Conservation (phyloP, 371 early-diverging fungal genomes). For the Blyttiomyces sp. region DNA sequence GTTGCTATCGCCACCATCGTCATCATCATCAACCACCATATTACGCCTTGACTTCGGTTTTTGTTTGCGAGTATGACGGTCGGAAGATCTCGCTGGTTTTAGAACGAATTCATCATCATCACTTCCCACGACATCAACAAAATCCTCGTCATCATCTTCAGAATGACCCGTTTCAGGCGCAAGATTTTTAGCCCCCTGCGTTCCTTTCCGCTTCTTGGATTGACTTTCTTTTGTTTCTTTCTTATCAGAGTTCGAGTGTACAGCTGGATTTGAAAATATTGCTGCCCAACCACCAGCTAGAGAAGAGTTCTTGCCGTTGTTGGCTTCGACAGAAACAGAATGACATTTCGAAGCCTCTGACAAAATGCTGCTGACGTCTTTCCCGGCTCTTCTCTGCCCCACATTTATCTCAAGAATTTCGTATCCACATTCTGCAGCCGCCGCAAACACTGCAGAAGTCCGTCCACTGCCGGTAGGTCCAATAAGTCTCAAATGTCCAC, state of each 20-base stretch:
- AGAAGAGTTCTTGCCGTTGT: not conserved
- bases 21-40: constrained; percentile 9
- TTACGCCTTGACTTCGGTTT: constrained; percentile 2
- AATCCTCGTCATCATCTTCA: too few species aligned
- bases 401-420: constrained; percentile 75
- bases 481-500: constrained; percentile 48
- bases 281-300: not conserved
- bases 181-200: too few species aligned
- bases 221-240: not conserved
- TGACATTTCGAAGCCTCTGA: constrained; percentile 76
- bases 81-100: too few species aligned
- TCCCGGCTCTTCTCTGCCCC: constrained; percentile 64
- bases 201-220: not conserved
- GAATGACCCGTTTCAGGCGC: too few species aligned
- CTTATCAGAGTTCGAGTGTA: not conserved
- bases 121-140: not conserved
- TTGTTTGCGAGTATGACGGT: not conserved
- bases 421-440: constrained; percentile 67
- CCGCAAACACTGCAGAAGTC: constrained; percentile 72
- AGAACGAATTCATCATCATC: too few species aligned
- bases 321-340: constrained; percentile 10
- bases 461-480: constrained; percentile 77
- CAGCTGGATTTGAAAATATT: not conserved
- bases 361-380: constrained; percentile 60
- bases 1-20: not conserved